Conservation (phyloP, 78 protist genomes). For the Dictyostelium intermedium region DNA sequence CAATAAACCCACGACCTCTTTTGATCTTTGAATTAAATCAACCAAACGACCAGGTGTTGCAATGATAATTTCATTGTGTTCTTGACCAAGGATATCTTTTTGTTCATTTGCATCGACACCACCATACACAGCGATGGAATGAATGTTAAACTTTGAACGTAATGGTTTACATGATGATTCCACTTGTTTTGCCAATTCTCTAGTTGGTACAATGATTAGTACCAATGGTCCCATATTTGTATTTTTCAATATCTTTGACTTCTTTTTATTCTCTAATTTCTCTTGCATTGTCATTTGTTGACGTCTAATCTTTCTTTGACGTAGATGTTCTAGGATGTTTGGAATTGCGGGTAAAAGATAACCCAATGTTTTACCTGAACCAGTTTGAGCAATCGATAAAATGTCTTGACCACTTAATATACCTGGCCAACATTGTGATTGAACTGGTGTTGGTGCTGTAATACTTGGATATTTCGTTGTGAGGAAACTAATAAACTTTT, state of each 20-base stretch:
- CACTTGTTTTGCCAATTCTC: slow-evolving; percentile 98
- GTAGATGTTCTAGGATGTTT: slow-evolving; percentile 39
- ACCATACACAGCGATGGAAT: slow-evolving; percentile 95
- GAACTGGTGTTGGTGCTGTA: slow-evolving; percentile 87
- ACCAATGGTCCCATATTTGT: slow-evolving; percentile 93
- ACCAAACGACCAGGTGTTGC: slow-evolving; percentile 96
- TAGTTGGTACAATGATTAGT: slow-evolving; percentile 97
- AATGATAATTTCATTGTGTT: slow-evolving; percentile 90
- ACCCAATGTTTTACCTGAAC: slow-evolving; percentile 99
- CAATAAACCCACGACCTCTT: slow-evolving; percentile 50
- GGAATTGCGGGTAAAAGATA: slow-evolving; percentile 95
- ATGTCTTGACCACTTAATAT: slow-evolving; percentile 69
- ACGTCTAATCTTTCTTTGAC: background rate
- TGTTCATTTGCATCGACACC: slow-evolving; percentile 95
- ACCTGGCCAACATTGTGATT: slow-evolving; percentile 63
- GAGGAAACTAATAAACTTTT: slow-evolving; percentile 3
- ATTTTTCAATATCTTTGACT: background rate
- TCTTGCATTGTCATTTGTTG: background rate
- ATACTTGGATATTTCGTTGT: slow-evolving; percentile 37
- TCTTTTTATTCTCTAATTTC: background rate
- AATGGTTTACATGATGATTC: slow-evolving; percentile 92
- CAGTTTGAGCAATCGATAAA: slow-evolving; percentile 93
- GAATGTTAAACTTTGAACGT: slow-evolving; percentile 82
- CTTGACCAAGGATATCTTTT: slow-evolving; percentile 92
- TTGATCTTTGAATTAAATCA: slow-evolving; percentile 95